Base-by-base conservation (phyloP, 371 early-diverging fungal species). In the Apophysomyces elegans region DNA sequence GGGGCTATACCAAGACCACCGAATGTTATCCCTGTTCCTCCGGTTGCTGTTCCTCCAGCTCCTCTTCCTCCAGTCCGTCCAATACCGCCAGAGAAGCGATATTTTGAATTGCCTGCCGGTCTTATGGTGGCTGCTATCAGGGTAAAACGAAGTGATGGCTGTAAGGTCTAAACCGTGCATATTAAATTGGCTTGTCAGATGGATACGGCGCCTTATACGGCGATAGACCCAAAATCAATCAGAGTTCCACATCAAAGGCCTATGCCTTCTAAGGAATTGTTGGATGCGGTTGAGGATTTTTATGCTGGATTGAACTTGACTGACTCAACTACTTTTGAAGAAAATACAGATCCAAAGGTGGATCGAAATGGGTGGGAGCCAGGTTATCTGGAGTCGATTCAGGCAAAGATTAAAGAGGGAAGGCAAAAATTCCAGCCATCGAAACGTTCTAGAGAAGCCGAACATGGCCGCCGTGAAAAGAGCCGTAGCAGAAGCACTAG, bases 331-430 rank as follows among this genome's bases (percentile, higher is more conserved):
- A 58, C 39, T 11, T 65, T 75, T 26, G 70, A 73, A 56, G 72
- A 80, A 13, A 47, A 60, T 11, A 12, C 46, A 12, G 70, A 70
- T 1, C 47, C 35, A 9, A 65, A 69, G 13, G 59, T 79, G 2
- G 86, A 83, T 68, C 65, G 79, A 16, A 85, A 88, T 54, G 89
- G 89, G 12, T 88, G 89, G 89, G 84, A 87, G 46, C 74, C 74
- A 3, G 84, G 84, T 7, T 80, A 77, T 60, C 56, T 88, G 46
- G 81, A 87, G 62, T 61, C 63, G 1, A 78, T 73, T 50, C 79
- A 79, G 63, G 75, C 67, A 54, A 65, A 72, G 11, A 54, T 66
- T 2, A 43, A 21, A 21, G 54, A 67, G 21, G 16, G 36, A 8
- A 67, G 69, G 41, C 61, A 57, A n/a, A 69, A 46, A 50, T 11